phyloP scores from a whole-genome alignment of 192 early-diverging fungal species.

The Rhizophagus clarus region DNA sequence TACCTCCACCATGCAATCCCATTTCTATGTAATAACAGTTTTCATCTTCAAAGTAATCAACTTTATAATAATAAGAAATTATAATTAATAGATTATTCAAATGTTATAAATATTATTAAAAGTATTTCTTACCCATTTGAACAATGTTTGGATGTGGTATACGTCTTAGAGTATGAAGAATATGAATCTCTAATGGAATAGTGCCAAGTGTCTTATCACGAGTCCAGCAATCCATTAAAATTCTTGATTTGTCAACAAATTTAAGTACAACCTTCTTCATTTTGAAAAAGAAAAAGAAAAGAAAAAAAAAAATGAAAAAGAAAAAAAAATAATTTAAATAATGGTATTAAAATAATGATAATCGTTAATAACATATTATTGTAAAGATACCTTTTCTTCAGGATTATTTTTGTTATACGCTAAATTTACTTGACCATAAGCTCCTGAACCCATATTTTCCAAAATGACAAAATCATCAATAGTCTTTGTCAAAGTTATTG shows the following conservation, averaged over 20 bases:
- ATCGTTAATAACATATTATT: no score
- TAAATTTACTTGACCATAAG: conserved; percentile 71
- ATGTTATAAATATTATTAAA: neutral
- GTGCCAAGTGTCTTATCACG: conserved; percentile 63
- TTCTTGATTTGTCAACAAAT: conserved; percentile 70
- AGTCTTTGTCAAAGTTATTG: conserved; percentile 41
- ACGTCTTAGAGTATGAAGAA: conserved; percentile 62
- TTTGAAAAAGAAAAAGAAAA: no score
- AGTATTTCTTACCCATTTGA: conserved; percentile 46
- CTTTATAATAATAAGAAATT: conserved; percentile 32
- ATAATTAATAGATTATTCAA: neutral
- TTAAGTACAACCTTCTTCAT: conserved; percentile 67
- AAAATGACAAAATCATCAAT: conserved; percentile 67
- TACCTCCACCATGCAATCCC: conserved; percentile 55
- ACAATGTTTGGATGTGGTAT: conserved; percentile 57
- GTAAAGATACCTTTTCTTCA: conserved; percentile 41
- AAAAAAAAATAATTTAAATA: conserved; percentile 11
- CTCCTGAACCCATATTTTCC: conserved; percentile 66
- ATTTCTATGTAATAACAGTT: conserved; percentile 73
- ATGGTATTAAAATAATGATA: neutral
- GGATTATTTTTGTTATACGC: conserved; percentile 54
- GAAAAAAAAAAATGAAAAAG: neutral
- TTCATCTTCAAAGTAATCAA: conserved; percentile 77
- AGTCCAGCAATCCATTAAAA: conserved; percentile 69
- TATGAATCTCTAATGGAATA: conserved; percentile 78